A percentile compares a stretch with the other conserved stretches of the same genome.
Evolutionary conservation across 208 protist genomes (phyloP).

Genomic region (Trypanosoma theileri): DNA sequence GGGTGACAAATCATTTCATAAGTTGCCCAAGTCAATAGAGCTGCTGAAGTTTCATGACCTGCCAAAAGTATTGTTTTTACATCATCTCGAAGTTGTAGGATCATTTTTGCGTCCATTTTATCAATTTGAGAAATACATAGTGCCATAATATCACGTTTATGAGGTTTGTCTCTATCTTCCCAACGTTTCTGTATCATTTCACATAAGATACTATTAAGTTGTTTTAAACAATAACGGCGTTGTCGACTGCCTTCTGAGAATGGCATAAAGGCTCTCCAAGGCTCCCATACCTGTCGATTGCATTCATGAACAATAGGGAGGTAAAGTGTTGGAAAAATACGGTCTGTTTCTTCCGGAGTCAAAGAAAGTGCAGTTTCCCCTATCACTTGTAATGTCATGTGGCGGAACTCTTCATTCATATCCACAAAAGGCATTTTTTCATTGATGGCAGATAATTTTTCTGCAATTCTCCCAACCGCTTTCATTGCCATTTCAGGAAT

Average conservation of each 20-base stretch:
- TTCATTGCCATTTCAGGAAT: conserved; percentile 73
- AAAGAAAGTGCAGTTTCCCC: conserved; percentile 81
- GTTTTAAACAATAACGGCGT: conserved; percentile 62
- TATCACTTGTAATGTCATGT: conserved; percentile 91
- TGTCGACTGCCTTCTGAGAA: conserved; percentile 69
- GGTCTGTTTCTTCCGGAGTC: conserved; percentile 78
- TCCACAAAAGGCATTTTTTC: conserved; percentile 46
- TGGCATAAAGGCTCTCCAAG: conserved; percentile 84
- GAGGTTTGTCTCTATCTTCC: conserved; percentile 42
- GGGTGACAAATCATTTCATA: conserved; percentile 81
- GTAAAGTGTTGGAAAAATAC: conserved; percentile 87
- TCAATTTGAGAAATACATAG: conserved; percentile 86
- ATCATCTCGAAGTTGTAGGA: conserved; percentile 80
- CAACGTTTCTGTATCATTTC: conserved; percentile 75
- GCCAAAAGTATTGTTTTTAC: conserved; percentile 90
- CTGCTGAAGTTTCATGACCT: conserved; percentile 88
- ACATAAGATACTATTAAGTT: conserved; percentile 73
- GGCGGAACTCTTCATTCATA: conserved; percentile 87
- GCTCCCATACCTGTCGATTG: conserved; percentile 86
- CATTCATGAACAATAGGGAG: conserved; percentile 91
- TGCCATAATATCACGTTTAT: conserved; percentile 67
- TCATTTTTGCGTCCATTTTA: conserved; percentile 45
- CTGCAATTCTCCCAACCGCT: conserved; percentile 62
- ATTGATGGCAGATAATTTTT: conserved; percentile 44
- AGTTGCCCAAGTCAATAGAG: conserved; percentile 88